Conservation (phyloP, 306 rosid genomes). For the Rosa multiflora region DNA sequence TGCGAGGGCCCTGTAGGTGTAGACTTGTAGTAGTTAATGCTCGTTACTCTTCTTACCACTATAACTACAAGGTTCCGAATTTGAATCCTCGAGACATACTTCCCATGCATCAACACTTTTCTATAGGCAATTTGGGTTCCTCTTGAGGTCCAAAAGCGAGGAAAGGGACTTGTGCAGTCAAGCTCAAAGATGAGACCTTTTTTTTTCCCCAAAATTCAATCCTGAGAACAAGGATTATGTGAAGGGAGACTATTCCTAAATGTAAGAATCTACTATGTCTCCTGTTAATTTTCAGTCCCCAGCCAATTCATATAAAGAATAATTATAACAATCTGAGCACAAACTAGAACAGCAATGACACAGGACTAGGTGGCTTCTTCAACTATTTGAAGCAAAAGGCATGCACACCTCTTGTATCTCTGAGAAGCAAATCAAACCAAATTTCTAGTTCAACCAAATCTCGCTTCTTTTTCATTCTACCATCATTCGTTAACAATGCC, state of each 20-base stretch:
- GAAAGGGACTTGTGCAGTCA: neutral
- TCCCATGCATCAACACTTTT: neutral
- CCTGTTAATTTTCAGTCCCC: neutral
- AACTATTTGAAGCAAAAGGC: neutral
- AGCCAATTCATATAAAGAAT: neutral
- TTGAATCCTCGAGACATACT: neutral
- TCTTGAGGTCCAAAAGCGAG: neutral
- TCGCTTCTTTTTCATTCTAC: neutral
- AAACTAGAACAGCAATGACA: neutral
- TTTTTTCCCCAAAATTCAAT: neutral
- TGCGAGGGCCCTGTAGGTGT: neutral
- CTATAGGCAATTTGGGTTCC: neutral
- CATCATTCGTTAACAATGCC: neutral
- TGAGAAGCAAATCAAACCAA: neutral
- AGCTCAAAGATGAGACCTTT: neutral
- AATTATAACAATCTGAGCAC: neutral
- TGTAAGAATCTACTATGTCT: neutral
- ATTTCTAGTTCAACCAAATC: neutral
- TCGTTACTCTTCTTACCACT: neutral
- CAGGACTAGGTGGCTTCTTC: neutral
- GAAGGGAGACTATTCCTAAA: neutral
- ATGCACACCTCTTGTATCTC: neutral
- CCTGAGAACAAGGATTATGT: neutral
- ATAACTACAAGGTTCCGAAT: neutral
- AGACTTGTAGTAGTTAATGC: neutral